Evolutionary conservation across 83 land plant species (phyloP).

Genomic region (Picea mariana): DNA sequence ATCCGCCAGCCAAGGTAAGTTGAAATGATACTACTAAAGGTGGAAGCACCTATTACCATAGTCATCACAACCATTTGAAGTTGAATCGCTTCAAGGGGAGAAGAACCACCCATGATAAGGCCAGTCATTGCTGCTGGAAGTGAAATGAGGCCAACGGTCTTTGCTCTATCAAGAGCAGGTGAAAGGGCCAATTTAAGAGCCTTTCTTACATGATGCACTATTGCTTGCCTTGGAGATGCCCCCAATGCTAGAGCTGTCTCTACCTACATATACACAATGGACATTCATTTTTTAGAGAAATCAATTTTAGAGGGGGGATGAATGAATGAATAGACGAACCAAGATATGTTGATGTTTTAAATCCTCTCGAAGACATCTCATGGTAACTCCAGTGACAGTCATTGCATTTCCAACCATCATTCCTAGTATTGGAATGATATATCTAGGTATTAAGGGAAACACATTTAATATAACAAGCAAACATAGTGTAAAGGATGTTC

Average conservation of each 20-base stretch:
- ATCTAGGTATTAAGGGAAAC: conserved; percentile 81
- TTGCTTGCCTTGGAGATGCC: conserved; percentile 85
- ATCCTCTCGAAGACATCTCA: conserved; percentile 80
- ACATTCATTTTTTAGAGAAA: too few species aligned
- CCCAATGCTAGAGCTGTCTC: conserved; percentile 93
- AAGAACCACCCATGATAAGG: conserved; percentile 88
- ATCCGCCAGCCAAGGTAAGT: conserved; percentile 82
- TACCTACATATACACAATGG: conserved; percentile 36
- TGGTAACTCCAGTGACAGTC: conserved; percentile 88
- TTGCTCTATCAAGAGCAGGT: conserved; percentile 76
- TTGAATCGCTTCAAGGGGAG: conserved; percentile 80
- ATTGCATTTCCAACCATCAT: conserved; percentile 93
- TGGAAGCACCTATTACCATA: conserved; percentile 77
- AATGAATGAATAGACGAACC: conserved; percentile 33
- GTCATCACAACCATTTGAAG: conserved; percentile 89
- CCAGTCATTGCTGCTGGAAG: conserved; percentile 93
- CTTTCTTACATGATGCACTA: conserved; percentile 66
- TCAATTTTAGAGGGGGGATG: neutral
- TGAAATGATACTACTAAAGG: conserved; percentile 75
- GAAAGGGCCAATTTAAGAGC: conserved; percentile 62
- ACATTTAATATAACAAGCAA: conserved; percentile 63
- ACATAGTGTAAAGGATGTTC: conserved; percentile 67
- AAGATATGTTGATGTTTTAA: conserved; percentile 58
- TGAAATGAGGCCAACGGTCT: conserved; percentile 81
- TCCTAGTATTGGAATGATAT: conserved; percentile 84